Percentiles rank a stretch among this genome's conserved stretches.
These are phyloP conservation scores for Candida palmyrensis DNA, from an alignment of 805 yeast genomes.

Conservation along the genomic window DNA sequence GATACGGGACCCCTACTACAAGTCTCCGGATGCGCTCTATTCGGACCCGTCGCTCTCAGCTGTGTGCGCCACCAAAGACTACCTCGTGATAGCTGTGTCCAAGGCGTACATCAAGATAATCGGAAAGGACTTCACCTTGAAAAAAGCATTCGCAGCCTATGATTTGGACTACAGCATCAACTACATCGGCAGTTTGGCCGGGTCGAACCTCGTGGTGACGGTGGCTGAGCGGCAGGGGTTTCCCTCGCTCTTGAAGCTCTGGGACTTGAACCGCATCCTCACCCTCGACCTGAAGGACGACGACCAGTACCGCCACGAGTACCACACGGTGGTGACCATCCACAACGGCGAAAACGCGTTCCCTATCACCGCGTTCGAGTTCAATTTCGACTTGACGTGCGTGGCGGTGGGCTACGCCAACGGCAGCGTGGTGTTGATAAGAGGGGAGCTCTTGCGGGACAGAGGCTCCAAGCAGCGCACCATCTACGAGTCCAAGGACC, in stretches of 20 bases:
- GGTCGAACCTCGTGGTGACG: slow-evolving; percentile 55
- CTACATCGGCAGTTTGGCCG: slow-evolving; percentile 44
- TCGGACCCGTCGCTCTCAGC: slow-evolving; percentile 74
- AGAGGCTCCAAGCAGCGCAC: slow-evolving; percentile 85
- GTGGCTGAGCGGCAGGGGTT: slow-evolving; percentile 71
- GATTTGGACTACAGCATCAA: slow-evolving; percentile 62
- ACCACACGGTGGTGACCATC: slow-evolving; percentile 58
- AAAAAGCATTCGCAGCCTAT: slow-evolving; percentile 56
- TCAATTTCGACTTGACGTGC: slow-evolving; percentile 52
- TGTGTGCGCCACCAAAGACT: slow-evolving; percentile 51
- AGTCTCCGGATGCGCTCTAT: slow-evolving; percentile 58
- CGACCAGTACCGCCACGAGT: slow-evolving; percentile 29
- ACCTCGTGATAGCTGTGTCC: slow-evolving; percentile 56
- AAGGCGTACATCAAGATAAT: slow-evolving; percentile 54
- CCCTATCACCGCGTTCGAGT: slow-evolving; percentile 67
- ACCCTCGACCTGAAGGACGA: slow-evolving; percentile 9
- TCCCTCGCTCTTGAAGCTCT: slow-evolving; percentile 64
- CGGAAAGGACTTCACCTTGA: slow-evolving; percentile 41
- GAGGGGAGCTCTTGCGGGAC: slow-evolving; percentile 88
- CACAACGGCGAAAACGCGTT: slow-evolving; percentile 70
- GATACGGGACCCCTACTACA: slow-evolving; percentile 74
- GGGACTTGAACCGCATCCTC: slow-evolving; percentile 59
- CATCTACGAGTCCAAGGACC: slow-evolving; percentile 69
- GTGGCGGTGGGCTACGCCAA: slow-evolving; percentile 77
- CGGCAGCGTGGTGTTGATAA: slow-evolving; percentile 72